phyloP scores from a whole-genome alignment of 768 basidiomycete genomes.

The Psilocybe tampanensis region DNA sequence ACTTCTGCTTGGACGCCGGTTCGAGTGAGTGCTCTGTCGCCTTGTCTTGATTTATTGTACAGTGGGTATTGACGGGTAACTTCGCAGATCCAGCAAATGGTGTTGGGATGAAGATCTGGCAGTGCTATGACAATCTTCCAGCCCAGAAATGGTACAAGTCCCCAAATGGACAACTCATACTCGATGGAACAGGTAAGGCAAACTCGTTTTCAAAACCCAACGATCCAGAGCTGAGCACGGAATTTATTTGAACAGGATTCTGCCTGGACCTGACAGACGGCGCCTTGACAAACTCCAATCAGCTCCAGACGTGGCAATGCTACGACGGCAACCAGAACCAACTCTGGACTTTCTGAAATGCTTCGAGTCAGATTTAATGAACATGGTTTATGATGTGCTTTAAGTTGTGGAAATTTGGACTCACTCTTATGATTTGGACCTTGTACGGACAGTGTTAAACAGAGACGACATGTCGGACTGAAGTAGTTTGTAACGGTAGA shows the following conservation, averaged over 20 bases:
- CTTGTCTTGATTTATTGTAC: not conserved
- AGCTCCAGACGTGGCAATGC: conserved; percentile 31
- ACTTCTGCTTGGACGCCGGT: conserved; percentile 38
- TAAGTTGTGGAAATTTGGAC: too few species aligned
- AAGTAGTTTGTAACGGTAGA: too few species aligned
- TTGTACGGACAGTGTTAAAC: too few species aligned
- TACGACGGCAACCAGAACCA: conserved; percentile 26
- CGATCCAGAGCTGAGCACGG: not conserved
- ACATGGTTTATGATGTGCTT: too few species aligned
- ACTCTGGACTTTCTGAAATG: conserved; percentile 23
- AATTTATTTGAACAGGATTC: conserved; percentile 16
- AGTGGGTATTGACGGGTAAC: not conserved
- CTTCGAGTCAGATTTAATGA: not conserved
- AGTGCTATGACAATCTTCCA: conserved; percentile 18
- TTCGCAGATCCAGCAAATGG: conserved; percentile 15
- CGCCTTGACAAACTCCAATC: conserved; percentile 25
- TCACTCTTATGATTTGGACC: too few species aligned
- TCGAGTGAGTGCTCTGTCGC: conserved; percentile 24
- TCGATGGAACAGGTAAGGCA: conserved; percentile 10
- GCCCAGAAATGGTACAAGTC: conserved; percentile 17
- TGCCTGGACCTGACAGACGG: conserved; percentile 32
- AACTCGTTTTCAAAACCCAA: too few species aligned
- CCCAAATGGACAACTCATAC: conserved; percentile 9
- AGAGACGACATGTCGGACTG: too few species aligned
- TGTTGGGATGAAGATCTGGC: conserved; percentile 20